Evolutionary conservation across 331 rosid species (phyloP), one percentile per base, ranked within the genome.

Genomic region (Prunus yedoensis): DNA sequence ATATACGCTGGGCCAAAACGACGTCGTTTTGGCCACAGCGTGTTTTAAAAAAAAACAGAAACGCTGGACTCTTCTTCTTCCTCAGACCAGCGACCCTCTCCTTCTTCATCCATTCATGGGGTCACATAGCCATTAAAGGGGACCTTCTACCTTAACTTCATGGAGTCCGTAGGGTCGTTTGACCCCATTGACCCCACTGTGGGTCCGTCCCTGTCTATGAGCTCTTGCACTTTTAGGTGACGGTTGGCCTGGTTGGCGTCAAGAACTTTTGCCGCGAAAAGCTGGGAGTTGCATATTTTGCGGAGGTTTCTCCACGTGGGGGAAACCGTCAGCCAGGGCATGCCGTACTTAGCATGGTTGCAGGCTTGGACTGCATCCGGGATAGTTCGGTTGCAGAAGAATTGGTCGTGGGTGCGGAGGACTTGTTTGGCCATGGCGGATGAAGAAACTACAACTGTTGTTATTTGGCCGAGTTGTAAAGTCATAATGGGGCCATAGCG

Each of bases 401-500:
- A 30, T 1, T 84, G 88, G 59, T 88, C 91, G 2, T 81, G 84
- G 53, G 57, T 73, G 76, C 70, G 89, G 10, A 84, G 85, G 53
- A 74, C 70, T 62, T 74, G 73, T 71, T 76, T 81, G 20, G 90
- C 87, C 38, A 69, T 78, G 1, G 71, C 74, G 1, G 81, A 41
- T 13, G 93, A 91, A 60, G 89, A 89, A 59, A 81, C 70, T 0
- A 89, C 82, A 0, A 91, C 38, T 0, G 84, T 65, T 0, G 81
- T 83, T 9, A 79, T 20, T 10, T 18, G 79, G 41, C 84, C 88
- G 1, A 83, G 84, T 32, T 74, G 43, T 1, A 23, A 43, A 8
- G 15, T 25, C 51, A 35, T 73, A 32, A 46, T 28, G 68, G 41
- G 21, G 43, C 67, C 67, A 15, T 62, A 62, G 21, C 6, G 28